These are phyloP conservation scores for Ophiostoma sp. DNA, from an alignment of 2,329 filamentous ascomycete species.

Conservation along the genomic window DNA sequence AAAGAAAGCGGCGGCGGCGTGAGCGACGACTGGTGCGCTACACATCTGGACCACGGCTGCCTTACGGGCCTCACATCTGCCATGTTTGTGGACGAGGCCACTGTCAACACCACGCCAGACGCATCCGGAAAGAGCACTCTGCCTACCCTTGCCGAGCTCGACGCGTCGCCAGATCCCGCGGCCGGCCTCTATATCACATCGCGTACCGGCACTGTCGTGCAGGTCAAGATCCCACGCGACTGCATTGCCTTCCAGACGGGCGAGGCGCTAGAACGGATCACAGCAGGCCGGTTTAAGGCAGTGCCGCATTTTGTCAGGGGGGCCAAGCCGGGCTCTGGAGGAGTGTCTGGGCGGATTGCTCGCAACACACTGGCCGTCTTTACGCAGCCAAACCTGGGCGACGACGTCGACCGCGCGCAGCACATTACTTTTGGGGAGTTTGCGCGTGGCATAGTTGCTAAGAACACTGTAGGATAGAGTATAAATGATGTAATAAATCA, in stretches of 20 bases:
- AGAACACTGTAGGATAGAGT: constrained; percentile 46
- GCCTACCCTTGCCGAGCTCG: constrained; percentile 62
- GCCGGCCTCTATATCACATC: constrained; percentile 94
- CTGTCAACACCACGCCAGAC: constrained; percentile 30
- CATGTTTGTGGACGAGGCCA: constrained; percentile 85
- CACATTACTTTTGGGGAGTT: constrained; percentile 70
- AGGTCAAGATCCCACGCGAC: constrained; percentile 85
- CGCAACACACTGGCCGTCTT: constrained; percentile 93
- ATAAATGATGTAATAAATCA: not conserved
- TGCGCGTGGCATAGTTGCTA: constrained; percentile 57
- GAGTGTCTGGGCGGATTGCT: constrained; percentile 48
- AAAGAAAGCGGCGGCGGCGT: not conserved
- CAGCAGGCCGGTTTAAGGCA: constrained; percentile 82
- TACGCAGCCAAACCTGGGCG: constrained; percentile 88
- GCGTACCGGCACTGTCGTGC: constrained; percentile 72
- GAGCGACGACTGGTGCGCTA: constrained; percentile 89
- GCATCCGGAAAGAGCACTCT: constrained; percentile 33
- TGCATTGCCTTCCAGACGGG: constrained; percentile 96
- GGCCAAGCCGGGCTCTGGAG: constrained; percentile 45
- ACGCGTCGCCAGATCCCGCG: constrained; percentile 70
- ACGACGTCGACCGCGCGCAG: constrained; percentile 65
- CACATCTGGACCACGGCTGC: constrained; percentile 86
- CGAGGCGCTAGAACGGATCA: constrained; percentile 86
- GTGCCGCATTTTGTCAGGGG: constrained; percentile 94
- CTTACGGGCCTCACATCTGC: constrained; percentile 89